Evolutionary conservation across 768 basidiomycete species (phyloP).

Genomic region (Russula vinacea): DNA sequence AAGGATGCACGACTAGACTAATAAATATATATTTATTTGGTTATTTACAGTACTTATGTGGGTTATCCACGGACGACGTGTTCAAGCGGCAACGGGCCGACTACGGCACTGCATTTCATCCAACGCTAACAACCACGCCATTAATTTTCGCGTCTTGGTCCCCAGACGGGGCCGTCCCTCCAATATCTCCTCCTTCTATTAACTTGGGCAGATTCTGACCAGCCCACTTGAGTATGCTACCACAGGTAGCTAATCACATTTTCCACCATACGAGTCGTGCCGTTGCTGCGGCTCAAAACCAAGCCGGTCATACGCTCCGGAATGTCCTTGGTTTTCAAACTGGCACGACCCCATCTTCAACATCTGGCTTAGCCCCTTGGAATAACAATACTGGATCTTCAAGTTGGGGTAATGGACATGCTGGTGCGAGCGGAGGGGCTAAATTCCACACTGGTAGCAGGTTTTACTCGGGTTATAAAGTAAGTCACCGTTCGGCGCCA

Average conservation of each 20-base stretch:
- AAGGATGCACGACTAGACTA: constrained; percentile 27
- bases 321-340: constrained; percentile 74
- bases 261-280: constrained; percentile 74
- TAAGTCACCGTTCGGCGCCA: constrained; percentile 37
- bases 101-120: not conserved
- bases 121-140: not conserved
- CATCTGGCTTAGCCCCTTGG: constrained; percentile 42
- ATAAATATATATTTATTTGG: constrained; percentile 10
- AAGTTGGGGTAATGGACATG: constrained; percentile 52
- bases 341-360: constrained; percentile 42
- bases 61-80: constrained; percentile 8
- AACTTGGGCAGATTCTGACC: constrained; percentile 5
- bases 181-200: not conserved
- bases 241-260: constrained; percentile 77
- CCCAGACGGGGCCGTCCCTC: constrained; percentile 1
- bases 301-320: constrained; percentile 61
- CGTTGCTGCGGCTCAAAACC: constrained; percentile 71
- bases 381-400: constrained; percentile 47
- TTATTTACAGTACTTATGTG: not conserved
- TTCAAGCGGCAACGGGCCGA: not conserved
- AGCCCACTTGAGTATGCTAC: constrained; percentile 53
- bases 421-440: constrained; percentile 63
- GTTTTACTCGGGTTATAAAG: constrained; percentile 66
- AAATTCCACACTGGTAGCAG: constrained; percentile 71
- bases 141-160: not conserved